phyloP scores from a whole-genome alignment of 2,329 filamentous ascomycete genomes.

The Thyridium curvatum region DNA sequence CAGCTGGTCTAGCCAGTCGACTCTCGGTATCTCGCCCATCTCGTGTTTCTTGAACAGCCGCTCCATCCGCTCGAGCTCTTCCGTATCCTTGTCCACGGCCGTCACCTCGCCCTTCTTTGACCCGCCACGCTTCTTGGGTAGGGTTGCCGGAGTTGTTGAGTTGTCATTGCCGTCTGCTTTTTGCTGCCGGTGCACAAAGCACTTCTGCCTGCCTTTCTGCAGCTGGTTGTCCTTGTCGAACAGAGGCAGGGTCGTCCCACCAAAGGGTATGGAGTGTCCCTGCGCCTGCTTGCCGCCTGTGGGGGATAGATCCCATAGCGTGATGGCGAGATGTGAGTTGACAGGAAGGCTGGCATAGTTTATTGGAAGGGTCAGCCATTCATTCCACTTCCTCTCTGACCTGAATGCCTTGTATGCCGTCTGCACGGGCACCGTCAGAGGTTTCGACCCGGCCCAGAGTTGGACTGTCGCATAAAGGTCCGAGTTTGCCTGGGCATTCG shows the following conservation, averaged over 20 bases:
- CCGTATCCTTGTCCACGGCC: conserved; percentile 60
- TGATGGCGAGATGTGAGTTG: conserved; percentile 82
- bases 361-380: conserved; percentile 88
- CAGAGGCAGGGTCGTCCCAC: conserved; percentile 84
- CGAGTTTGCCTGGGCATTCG: conserved; percentile 69
- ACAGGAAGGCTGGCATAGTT: conserved; percentile 75
- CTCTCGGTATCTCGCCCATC: conserved; percentile 88
- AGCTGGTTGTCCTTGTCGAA: conserved; percentile 90
- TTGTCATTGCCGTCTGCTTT: conserved; percentile 79
- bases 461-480: conserved; percentile 92
- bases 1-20: conserved; percentile 93
- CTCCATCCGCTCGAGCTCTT: conserved; percentile 85
- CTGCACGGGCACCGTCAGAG: conserved; percentile 83
- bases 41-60: conserved; percentile 94
- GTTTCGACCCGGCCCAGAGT: conserved; percentile 93
- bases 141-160: conserved; percentile 69
- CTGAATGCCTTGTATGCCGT: conserved; percentile 92
- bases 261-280: conserved; percentile 82
- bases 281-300: conserved; percentile 63
- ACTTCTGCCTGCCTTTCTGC: conserved; percentile 89
- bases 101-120: conserved; percentile 40
- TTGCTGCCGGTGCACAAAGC: conserved; percentile 73
- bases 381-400: conserved; percentile 74
- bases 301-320: conserved; percentile 89
- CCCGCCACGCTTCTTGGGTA: conserved; percentile 41